These are phyloP conservation scores for Lentinula sp. DNA, from an alignment of 768 basidiomycete species.

Conservation along the genomic window DNA sequence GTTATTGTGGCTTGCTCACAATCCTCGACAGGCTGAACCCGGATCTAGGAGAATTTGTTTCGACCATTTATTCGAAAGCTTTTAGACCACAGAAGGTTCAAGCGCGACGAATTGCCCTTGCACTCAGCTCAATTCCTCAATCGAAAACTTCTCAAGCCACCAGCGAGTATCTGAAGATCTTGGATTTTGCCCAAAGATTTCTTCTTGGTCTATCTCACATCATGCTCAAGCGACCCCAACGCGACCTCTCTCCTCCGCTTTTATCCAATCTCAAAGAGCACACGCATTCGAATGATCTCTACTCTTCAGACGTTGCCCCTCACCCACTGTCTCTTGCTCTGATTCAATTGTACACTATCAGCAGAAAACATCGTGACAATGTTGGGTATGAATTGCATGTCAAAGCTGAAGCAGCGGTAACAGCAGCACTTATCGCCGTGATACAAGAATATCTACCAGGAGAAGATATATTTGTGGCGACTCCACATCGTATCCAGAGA, in stretches of 20 bases:
- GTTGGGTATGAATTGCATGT: slow-evolving; percentile 43
- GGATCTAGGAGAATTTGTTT: slow-evolving; percentile 48
- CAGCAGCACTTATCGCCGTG: slow-evolving; percentile 33
- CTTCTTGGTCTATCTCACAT: slow-evolving; percentile 35
- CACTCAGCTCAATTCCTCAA: slow-evolving; percentile 20
- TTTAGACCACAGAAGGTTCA: slow-evolving; percentile 45
- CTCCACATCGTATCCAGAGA: slow-evolving; percentile 46
- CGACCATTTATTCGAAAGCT: slow-evolving; percentile 41
- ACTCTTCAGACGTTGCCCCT: slow-evolving; percentile 14
- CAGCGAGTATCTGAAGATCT: slow-evolving; percentile 18
- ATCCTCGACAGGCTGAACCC: slow-evolving; percentile 33
- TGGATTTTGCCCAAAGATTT: slow-evolving; percentile 25
- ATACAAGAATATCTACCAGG: slow-evolving; percentile 30
- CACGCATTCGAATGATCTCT: slow-evolving; percentile 9
- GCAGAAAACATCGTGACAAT: slow-evolving; percentile 19
- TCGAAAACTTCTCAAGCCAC: slow-evolving; percentile 10
- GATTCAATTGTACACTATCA: slow-evolving; percentile 31
- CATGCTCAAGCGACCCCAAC: slow-evolving; percentile 36
- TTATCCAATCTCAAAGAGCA: slow-evolving; percentile 12
- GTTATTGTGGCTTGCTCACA: not conserved
- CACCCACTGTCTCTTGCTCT: slow-evolving; percentile 39
- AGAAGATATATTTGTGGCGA: slow-evolving; percentile 45
- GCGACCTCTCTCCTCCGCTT: slow-evolving; percentile 22
- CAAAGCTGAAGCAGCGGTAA: slow-evolving; percentile 39
- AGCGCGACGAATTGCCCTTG: slow-evolving; percentile 28